phyloP scores from a whole-genome alignment of 2,329 filamentous ascomycete species.

The Aspergillus niger region DNA sequence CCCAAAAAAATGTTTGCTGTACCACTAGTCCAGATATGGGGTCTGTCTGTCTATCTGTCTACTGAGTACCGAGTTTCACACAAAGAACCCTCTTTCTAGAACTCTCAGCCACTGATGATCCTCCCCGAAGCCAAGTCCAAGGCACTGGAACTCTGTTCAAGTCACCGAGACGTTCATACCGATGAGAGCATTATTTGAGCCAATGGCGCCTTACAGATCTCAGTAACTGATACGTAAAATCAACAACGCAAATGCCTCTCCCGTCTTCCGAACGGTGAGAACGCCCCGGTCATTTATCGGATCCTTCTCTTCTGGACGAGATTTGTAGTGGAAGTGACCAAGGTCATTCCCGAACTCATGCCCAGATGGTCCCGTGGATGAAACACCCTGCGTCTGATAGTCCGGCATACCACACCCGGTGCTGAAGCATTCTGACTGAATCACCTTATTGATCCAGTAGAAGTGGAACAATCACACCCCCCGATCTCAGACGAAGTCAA shows the following conservation, averaged over 20 bases:
- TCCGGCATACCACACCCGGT: not conserved
- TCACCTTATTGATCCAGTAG: not conserved
- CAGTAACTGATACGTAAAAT: not conserved
- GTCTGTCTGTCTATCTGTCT: too few relatives aligned
- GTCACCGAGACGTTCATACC: not conserved
- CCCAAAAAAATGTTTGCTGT: not conserved
- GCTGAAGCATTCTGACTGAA: not conserved
- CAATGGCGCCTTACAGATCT: not conserved
- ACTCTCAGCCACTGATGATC: not conserved
- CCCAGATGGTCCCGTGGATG: not conserved
- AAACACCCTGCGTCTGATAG: not conserved
- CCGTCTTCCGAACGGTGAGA: not conserved
- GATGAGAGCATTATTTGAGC: not conserved
- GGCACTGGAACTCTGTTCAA: not conserved
- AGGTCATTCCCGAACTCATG: not conserved
- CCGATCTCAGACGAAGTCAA: not conserved
- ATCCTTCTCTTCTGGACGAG: not conserved
- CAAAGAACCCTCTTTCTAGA: not conserved
- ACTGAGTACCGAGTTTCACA: not conserved
- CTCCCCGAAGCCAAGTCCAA: not conserved
- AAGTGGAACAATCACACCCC: not conserved
- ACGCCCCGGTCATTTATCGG: not conserved
- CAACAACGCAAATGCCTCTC: not conserved
- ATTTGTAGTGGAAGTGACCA: too few relatives aligned
- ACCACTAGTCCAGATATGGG: too few relatives aligned